Evolutionary conservation across 768 basidiomycete species (phyloP), one percentile per base, ranked within the genome.

Genomic region (Hypholoma fasciculare): DNA sequence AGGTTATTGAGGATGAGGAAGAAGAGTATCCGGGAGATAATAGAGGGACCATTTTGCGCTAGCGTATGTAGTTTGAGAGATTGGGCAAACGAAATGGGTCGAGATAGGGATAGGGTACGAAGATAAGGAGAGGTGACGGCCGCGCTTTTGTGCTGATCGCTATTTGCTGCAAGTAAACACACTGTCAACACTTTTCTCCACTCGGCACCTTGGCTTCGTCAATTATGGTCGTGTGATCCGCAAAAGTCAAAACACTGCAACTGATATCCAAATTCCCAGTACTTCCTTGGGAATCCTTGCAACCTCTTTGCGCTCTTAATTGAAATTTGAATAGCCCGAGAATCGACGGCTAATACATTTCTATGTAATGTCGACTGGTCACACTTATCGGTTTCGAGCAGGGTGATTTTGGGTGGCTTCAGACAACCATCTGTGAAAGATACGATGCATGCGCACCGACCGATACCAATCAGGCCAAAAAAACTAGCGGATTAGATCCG

Each of bases 21-120:
- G 62, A 64, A 23, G 63, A 54, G 44, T 61, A 60, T 49, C 52
- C 54, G 14, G 60, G 64, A 37, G 64, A 65, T 3, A 67, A 47
- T 14, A 67, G 55, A 23, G 66, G 66, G 34, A 59, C 48, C 66
- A 67, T 67, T 30, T 14, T 47, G 52, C 49, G 34, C 30, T 34
- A 34, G 30, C 61, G 52, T 42, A 54, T 39, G 49, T 52, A 34
- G 59, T 49, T 54, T 42, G 55, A 49, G 44, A 49, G 48, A 27
- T 51, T 54, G 40, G 49, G 44, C 42, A 12, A 40, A n/a, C n/a
- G 47, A 12, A 20, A 23, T 36, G 19, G 26, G 2, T 30, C 34
- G 26, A 57, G 63, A 56, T 52, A 52, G 55, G 50, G 48, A 30
- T 20, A 20, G 40, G 12, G 48, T 27, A 36, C 30, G 48, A 49